Base-by-base conservation (phyloP, 2,329 filamentous ascomycete species). In the Pseudocercospora eumusae region DNA sequence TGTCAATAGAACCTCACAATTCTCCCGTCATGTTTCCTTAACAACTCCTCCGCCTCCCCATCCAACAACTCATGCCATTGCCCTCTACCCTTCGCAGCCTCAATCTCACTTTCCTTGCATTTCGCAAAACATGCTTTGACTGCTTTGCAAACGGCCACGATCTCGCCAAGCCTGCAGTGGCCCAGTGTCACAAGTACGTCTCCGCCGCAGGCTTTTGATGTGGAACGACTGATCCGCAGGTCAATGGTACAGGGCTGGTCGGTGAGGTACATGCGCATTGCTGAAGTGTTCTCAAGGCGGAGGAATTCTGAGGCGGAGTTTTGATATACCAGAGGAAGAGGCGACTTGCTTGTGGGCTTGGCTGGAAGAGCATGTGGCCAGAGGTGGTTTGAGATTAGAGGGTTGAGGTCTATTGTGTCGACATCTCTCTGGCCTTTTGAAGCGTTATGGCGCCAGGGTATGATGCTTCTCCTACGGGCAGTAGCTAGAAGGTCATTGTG, bases 141-240 rank as follows among this genome's bases (percentile, higher is more conserved):
- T 47, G 44, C 44, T 25, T 47, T 47, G 7, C 44, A 47, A 11
- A 47, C 44, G 18, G 18, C 21, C 44, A 47, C 44, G 44, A 47
- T 47, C 9, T 47, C 44, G 44, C 44, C 44, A 47, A 47, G 44
- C 21, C 44, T 47, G 44, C 44, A 47, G 44, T 47, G 44, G 23
- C 44, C 44, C 44, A 47, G 21, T 20, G 44, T 47, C 4, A 47
- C 21, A 20, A 47, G 44, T 20, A 47, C 44, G 13, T 25, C 44
- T 11, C 44, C 44, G 44, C 44, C 44, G 21, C 44, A 47, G 21
- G 44, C 44, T 47, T 47, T 47, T 4, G 44, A 9, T 4, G 18
- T 47, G 18, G 21, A 21, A 20, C 44, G 44, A 13, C 18, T 21
- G 44, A 47, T 47, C 1, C 21, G 18, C 10, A 47, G 3, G 13